Evolutionary conservation across 1,139 yeast genomes (phyloP), one percentile per base, ranked within the genome.

Genomic region (Sugiyamaella novakii): DNA sequence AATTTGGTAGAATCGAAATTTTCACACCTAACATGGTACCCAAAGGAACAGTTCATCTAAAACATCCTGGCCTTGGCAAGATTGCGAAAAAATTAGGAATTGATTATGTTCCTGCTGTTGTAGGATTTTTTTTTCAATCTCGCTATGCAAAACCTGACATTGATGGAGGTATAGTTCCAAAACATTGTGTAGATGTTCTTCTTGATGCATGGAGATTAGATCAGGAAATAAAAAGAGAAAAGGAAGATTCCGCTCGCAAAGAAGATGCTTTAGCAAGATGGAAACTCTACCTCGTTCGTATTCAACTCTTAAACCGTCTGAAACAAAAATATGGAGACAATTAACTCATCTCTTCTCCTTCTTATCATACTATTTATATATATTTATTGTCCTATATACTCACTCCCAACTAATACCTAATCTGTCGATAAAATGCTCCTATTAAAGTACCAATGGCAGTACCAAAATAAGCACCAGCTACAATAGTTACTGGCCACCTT

Each of bases 401-500:
- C n/a, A n/a, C n/a, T n/a, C n/a, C n/a, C n/a, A n/a, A n/a, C 40
- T 24, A 38, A 11, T n/a, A 28, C n/a, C 42, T 25, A 11, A 27
- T 27, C 22, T 27, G 42, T 28, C 42, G 42, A 19, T 38, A 38
- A 12, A 38, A 19, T 11, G 58, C 62, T 2, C 70, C 72, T 10
- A 61, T 52, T 4, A 64, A 34, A 3, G 68, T 60, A 6, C 96
- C 96, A 3, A 78, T 58, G 22, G 81, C 74, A 2, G 83, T 78
- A 14, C 97, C 98, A 0, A 74, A 24, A 61, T 87, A 88, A 0
- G 81, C 83, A 1, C 98, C 98, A n/a, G 79, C 74, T 21, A 91
- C 71, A 45, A 91, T 76, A 1, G 98, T 91, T 51, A 88, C 79
- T n/a, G 98, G 98, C 96, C 97, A 92, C 52, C 75, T 78, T 68